Evolutionary conservation across 768 basidiomycete species (phyloP).

Genomic region (Leccinellum luteum): DNA sequence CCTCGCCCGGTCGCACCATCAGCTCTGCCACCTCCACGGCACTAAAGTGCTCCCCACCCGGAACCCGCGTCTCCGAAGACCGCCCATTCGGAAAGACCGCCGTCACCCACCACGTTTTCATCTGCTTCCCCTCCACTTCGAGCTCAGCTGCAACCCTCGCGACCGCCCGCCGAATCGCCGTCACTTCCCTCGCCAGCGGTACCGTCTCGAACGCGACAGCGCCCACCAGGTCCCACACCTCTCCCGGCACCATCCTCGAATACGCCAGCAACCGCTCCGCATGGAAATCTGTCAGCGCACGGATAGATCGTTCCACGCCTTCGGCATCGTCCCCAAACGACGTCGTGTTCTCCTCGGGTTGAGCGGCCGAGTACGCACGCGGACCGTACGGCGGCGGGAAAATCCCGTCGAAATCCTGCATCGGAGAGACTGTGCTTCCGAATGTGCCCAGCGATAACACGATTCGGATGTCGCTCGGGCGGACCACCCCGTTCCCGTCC

Average conservation of each 20-base stretch:
- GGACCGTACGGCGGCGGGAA: constrained; percentile 80
- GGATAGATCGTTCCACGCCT: constrained; percentile 39
- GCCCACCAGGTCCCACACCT: constrained; percentile 56
- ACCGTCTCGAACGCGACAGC: constrained; percentile 78
- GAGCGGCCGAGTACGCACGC: constrained; percentile 33
- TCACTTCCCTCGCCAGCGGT: constrained; percentile 62
- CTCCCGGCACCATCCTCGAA: constrained; percentile 37
- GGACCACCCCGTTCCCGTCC: constrained; percentile 12
- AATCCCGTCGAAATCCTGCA: constrained; percentile 71
- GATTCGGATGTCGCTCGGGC: constrained; percentile 38
- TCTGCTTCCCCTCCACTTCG: constrained; percentile 14
- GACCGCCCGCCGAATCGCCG: constrained; percentile 64
- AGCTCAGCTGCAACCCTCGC: constrained; percentile 30
- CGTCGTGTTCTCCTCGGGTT: constrained; percentile 37
- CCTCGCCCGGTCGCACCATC: constrained; percentile 31
- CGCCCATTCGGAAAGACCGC: constrained; percentile 56
- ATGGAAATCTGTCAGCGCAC: constrained; percentile 62
- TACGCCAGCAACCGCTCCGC: constrained; percentile 56
- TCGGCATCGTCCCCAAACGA: constrained; percentile 38
- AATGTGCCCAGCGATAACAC: constrained; percentile 75
- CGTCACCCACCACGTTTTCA: constrained; percentile 76
- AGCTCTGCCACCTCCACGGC: constrained; percentile 44
- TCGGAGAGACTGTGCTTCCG: constrained; percentile 61
- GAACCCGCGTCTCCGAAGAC: constrained; percentile 40
- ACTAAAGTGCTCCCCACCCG: constrained; percentile 23